Evolutionary conservation across 1,284 basidiomycete genomes (phyloP), one percentile per base, ranked within the genome.

Genomic region (Papiliotrema laurentii): DNA sequence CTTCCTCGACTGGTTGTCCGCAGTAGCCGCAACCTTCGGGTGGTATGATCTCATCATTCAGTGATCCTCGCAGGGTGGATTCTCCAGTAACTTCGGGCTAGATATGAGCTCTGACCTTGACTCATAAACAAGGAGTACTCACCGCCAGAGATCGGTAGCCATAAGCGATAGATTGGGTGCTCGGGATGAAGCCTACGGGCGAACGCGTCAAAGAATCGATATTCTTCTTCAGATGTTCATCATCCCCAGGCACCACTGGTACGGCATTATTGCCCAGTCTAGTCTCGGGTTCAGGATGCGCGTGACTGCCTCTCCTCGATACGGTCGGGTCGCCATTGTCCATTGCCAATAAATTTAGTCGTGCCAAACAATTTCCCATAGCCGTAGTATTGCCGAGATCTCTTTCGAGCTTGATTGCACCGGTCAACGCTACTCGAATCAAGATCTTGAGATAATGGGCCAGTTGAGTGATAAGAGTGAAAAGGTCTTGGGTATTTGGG

Each of bases 391-490:
- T 84, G 55, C 79, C 81, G 63, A 89, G 82, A 64, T 98, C 94
- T 52, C 92, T 80, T 72, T 98, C 96, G 38, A 99, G 81, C 74
- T 90, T 96, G 58, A 99, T 81, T 2, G 93, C 89, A 18, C 92
- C 92, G 0, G 96, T 97, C 38, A 99, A 78, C 6, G 96, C 93
- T 55, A 99, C 97, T 43, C 94, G 87, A 63, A 99, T 99, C 47
- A 98, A 82, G 70, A 99, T 97, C 78, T 99, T 99, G 70, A 99
- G 85, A 74, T 98, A 98, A 74, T 99, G 94, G 4, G 94, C 94
- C 26, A 99, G 80, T 30, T 96, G 94, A 0, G 96, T 99, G 49
- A 99, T 94, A 42, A 98, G 84, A n/a, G 92, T 90, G 30, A 98
- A 82, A 7, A 99, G 79, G 64, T 98, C 94, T 73, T 97, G 90